Base-by-base conservation (phyloP, 805 yeast species). In the Kodamaea fukazawae region DNA sequence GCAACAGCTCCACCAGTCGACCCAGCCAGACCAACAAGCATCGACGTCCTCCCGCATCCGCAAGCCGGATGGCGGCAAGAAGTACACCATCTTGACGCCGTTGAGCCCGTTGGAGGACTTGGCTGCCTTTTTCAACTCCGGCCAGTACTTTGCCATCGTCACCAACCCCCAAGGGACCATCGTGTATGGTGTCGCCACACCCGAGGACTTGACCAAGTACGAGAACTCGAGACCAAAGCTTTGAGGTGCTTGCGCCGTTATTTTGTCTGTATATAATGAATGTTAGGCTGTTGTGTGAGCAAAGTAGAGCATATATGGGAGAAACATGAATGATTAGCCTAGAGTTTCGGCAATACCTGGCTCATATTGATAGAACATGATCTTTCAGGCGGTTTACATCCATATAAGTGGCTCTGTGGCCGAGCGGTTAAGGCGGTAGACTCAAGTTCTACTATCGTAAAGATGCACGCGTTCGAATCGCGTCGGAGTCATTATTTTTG, bases 121-220 rank as follows among this genome's bases (percentile, higher is more conserved):
- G 46, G 78, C 77, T 14, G 51, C 45, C 26, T 78, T 78, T 47
- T 77, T 78, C 54, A 68, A 63, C 40, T 42, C 55, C 14, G 79
- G 76, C 12, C 61, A 70, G 44, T 75, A 67, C 46, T 75, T 78
- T 51, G 83, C 82, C 3, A 76, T 77, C n/a, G 62, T 78, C 35
- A 76, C 83, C 32, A 79, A 77, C 45, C 69, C 57, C 17, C 69
- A 69, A 34, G 71, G 78, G 4, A 66, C 66, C 46, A 71, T 76
- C 53, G 81, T 78, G 8, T 67, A 78, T 39, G 83, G 81, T 4
- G 81, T 78, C 12, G 82, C 79, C 20, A 76, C 79, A 2, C 62
- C 62, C 1, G 61, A 57, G 32, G 62, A 57, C 39, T 50, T 57
- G 46, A 44, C 40, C 11, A 50, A 48, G 42, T 57, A 51, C 41